These are phyloP conservation scores for Kluyveromyces lactis DNA, from an alignment of 805 yeast species.

Conservation along the genomic window DNA sequence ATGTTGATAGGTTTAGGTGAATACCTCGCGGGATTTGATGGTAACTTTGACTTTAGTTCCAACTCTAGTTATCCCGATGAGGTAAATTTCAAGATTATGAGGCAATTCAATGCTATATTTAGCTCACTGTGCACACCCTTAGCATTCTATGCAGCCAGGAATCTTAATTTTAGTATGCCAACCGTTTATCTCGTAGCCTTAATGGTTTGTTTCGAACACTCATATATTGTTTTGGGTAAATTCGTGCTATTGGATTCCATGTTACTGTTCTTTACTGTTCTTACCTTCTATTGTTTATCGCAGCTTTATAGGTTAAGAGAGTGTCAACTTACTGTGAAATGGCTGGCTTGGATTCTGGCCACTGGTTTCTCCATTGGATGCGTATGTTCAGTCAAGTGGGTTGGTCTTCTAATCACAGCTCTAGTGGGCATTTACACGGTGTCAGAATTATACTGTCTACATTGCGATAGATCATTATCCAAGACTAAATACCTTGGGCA, in stretches of 20 bases:
- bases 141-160: slow-evolving; percentile 73
- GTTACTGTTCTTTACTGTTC: slow-evolving; percentile 77
- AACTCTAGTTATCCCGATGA: slow-evolving; percentile 70
- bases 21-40: slow-evolving; percentile 77
- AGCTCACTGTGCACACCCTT: slow-evolving; percentile 80
- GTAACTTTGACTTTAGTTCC: slow-evolving; percentile 82
- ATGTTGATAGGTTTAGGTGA: slow-evolving; percentile 87
- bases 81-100: slow-evolving; percentile 76
- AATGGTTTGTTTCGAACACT: slow-evolving; percentile 74
- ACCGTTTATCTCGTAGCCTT: slow-evolving; percentile 73
- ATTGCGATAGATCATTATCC: slow-evolving; percentile 26
- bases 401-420: slow-evolving; percentile 60
- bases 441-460: slow-evolving; percentile 42
- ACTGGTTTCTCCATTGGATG: slow-evolving; percentile 71
- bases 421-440: slow-evolving; percentile 53
- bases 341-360: slow-evolving; percentile 58
- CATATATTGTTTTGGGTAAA: slow-evolving; percentile 78
- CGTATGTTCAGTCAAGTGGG: slow-evolving; percentile 83
- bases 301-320: slow-evolving; percentile 57
- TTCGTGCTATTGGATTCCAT: slow-evolving; percentile 89
- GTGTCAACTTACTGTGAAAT: slow-evolving; percentile 52
- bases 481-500: slow-evolving; percentile 41
- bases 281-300: slow-evolving; percentile 68
- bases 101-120: slow-evolving; percentile 78
- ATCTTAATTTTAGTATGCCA: slow-evolving; percentile 60